Base-by-base conservation (phyloP, 2,329 filamentous ascomycete genomes). In the Xylariaceae sp. region DNA sequence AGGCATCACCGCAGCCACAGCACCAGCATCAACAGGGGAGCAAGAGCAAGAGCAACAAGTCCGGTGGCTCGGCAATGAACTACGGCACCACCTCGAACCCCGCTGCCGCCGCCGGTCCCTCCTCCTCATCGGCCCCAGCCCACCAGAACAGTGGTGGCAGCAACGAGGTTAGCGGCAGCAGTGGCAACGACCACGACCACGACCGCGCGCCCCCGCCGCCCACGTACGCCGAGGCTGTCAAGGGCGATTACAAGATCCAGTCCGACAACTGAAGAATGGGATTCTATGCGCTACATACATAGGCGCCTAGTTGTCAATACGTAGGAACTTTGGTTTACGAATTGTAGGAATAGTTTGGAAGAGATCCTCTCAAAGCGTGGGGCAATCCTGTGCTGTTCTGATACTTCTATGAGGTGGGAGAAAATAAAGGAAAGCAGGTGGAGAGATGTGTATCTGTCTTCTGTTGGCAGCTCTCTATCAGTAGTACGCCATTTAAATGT, bases 241-340 rank as follows among this genome's bases (percentile, higher is more conserved):
- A 82, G 55, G 88, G 87, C 1, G 90, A 97, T 59, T 68, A 96
- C 65, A 97, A 97, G 75, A 73, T 96, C 35, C 92, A 97, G 72
- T 73, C 64, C 13, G 70, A 74, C 41, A 73, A 80, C 44, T 80
- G 70, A 59, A 41, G 7, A 15, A 3, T 15, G 21, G n/a, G 38
- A 23, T 12, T 6, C 17, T 26, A 8, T 16, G 6, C 11, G 27
- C 5, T 12, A 28, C 7, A n/a, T 13, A 5, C 12, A 13, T 9
- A 28, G 26, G 26, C 26, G 26, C 26, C 12, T 9, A 28, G 4
- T 13, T 5, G 26, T 5, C n/a, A n/a, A n/a, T n/a, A n/a, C n/a
- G n/a, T n/a, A n/a, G n/a, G n/a, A n/a, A n/a, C n/a, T n/a, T n/a
- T n/a, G n/a, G n/a, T n/a, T n/a, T n/a, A n/a, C n/a, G n/a, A n/a